Percentiles rank a stretch among this genome's conserved stretches.
These are phyloP conservation scores for Tarenaya hassleriana DNA, from an alignment of 345 rosid genomes.

Conservation along the genomic window DNA sequence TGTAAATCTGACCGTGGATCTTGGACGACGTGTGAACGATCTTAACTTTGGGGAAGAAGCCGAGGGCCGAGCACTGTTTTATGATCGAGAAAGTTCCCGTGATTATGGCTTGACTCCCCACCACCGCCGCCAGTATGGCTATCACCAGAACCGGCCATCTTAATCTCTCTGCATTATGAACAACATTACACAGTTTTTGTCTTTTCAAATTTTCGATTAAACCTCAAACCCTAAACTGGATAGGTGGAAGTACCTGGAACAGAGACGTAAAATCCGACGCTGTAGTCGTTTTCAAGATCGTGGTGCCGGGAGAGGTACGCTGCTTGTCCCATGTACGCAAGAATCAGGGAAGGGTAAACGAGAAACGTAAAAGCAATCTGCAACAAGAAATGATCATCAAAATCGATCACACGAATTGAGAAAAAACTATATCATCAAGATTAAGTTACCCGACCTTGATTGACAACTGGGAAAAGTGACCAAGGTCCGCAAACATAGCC, in stretches of 20 bases:
- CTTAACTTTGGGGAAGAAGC: constrained; percentile 85
- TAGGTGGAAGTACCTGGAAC: constrained; percentile 50
- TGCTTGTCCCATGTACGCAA: constrained; percentile 97
- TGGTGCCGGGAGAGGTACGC: constrained; percentile 78
- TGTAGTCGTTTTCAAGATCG: constrained; percentile 31
- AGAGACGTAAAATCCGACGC: constrained; percentile 74
- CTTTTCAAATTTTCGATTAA: neutral
- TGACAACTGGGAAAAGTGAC: constrained; percentile 83
- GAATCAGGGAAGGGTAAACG: constrained; percentile 87
- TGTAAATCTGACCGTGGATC: constrained; percentile 90
- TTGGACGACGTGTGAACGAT: constrained; percentile 84
- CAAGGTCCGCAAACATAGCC: constrained; percentile 98
- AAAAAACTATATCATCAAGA: no score
- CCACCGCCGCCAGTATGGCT: constrained; percentile 92
- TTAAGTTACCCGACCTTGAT: constrained; percentile 48
- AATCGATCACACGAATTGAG: neutral
- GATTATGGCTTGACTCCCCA: constrained; percentile 90
- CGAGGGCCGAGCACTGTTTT: constrained; percentile 78
- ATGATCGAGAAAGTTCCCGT: constrained; percentile 91
- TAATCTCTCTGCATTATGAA: constrained; percentile 50
- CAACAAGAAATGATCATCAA: constrained; percentile 16
- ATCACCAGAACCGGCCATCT: constrained; percentile 91
- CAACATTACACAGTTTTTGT: neutral
- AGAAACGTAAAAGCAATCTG: constrained; percentile 84
- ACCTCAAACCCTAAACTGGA: neutral